Evolutionary conservation across 2,329 filamentous ascomycete genomes (phyloP).

Genomic region (Tothia fuscella): DNA sequence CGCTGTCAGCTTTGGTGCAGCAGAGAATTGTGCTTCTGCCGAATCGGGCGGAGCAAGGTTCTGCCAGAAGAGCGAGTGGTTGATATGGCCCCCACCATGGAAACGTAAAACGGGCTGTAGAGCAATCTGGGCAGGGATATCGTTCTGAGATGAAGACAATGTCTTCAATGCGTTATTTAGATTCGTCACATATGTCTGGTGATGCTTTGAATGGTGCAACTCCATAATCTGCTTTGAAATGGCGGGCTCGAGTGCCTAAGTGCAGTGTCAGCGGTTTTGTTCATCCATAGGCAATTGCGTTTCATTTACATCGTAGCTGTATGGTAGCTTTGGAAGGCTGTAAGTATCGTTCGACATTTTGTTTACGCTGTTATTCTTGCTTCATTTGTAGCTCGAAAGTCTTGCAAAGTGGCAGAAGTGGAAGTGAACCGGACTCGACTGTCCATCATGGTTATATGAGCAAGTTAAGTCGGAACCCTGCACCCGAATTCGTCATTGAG

Average conservation of each 20-base stretch:
- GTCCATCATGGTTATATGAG: background rate
- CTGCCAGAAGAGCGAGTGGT: slow-evolving; percentile 88
- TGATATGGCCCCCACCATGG: slow-evolving; percentile 86
- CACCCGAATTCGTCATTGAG: no score
- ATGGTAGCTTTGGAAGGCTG: slow-evolving; percentile 53
- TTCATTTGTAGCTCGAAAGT: background rate
- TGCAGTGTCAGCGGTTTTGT: background rate
- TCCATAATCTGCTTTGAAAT: slow-evolving; percentile 73
- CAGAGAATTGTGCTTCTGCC: slow-evolving; percentile 43
- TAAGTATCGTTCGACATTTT: slow-evolving; percentile 34
- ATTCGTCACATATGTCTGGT: slow-evolving; percentile 66
- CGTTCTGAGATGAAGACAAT: slow-evolving; percentile 46
- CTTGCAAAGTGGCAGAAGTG: background rate
- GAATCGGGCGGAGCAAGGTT: slow-evolving; percentile 56
- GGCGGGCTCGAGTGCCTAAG: slow-evolving; percentile 56
- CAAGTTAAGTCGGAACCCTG: background rate
- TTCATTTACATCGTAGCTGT: slow-evolving; percentile 54
- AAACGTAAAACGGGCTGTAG: slow-evolving; percentile 68
- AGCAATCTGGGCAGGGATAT: slow-evolving; percentile 52
- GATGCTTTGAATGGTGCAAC: slow-evolving; percentile 68
- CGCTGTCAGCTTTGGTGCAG: slow-evolving; percentile 44
- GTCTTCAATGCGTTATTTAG: slow-evolving; percentile 55
- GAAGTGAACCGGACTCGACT: background rate
- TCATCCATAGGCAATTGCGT: background rate
- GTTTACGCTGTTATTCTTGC: background rate